These are phyloP conservation scores for Dictyostelium brefeldianum DNA, from an alignment of 78 protist species.

Conservation along the genomic window DNA sequence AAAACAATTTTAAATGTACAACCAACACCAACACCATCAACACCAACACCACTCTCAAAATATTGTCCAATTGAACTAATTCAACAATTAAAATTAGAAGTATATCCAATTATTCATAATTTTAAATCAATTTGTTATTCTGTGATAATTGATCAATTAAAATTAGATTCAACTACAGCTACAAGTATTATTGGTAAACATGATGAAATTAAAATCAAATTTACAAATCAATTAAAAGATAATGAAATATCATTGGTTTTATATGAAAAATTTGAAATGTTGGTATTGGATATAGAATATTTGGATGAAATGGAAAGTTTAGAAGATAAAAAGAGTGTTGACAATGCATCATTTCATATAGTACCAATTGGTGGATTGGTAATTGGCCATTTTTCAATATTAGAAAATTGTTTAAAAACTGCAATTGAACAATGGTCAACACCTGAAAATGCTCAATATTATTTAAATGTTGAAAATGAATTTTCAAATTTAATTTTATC, in stretches of 20 bases:
- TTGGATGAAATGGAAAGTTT: slow-evolving; percentile 39
- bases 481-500: not conserved
- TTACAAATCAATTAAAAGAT: not conserved
- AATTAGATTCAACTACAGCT: not conserved
- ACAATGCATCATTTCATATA: slow-evolving; percentile 17
- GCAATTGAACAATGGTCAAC: slow-evolving; percentile 70
- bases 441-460: not conserved
- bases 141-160: slow-evolving; percentile 51
- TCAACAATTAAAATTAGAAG: slow-evolving; percentile 19
- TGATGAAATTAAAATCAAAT: not conserved
- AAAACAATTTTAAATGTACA: slow-evolving; percentile 8
- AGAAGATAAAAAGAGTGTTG: not conserved
- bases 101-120: slow-evolving; percentile 52
- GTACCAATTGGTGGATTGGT: slow-evolving; percentile 79
- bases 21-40: too few species aligned
- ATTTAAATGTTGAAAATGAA: not conserved
- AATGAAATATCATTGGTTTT: not conserved
- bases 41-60: not conserved
- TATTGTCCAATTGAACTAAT: slow-evolving; percentile 33
- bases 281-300: slow-evolving; percentile 55
- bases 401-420: slow-evolving; percentile 70
- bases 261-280: not conserved
- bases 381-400: slow-evolving; percentile 43
- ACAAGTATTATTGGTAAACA: too few species aligned
- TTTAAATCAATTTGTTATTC: slow-evolving; percentile 21